A percentile compares a stretch with the other conserved stretches of the same genome.
These are phyloP conservation scores for Lipomyces chichibuensis DNA, from an alignment of 805 yeast species.

Conservation along the genomic window DNA sequence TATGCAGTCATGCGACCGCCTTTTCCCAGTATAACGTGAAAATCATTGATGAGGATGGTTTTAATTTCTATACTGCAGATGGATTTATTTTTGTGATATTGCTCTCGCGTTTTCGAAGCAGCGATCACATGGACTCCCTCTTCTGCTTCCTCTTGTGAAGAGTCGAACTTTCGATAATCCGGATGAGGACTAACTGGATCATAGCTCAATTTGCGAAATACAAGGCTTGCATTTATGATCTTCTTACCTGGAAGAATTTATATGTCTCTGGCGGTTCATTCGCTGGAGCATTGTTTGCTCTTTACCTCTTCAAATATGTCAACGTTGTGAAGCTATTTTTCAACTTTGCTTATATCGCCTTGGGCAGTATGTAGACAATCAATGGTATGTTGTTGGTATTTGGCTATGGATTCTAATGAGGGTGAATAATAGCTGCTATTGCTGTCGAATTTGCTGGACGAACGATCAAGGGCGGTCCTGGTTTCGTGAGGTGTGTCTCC, in stretches of 20 bases:
- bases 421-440: constrained; percentile 20
- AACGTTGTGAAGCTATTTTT: constrained; percentile 19
- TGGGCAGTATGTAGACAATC: constrained; percentile 26
- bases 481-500: constrained; percentile 20
- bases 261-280: constrained; percentile 21
- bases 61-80: not conserved
- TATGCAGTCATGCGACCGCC: not conserved
- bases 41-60: not conserved
- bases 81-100: not conserved
- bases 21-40: not conserved
- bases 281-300: constrained; percentile 5
- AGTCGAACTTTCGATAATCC: not conserved
- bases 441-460: constrained; percentile 33
- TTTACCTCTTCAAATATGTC: constrained; percentile 20
- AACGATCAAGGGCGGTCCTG: constrained; percentile 20
- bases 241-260: constrained; percentile 28
- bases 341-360: constrained; percentile 20
- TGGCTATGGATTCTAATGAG: not conserved
- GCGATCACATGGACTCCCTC: not conserved
- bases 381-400: not conserved
- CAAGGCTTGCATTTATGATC: constrained; percentile 16
- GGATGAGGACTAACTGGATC: not conserved
- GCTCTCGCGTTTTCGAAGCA: not conserved
- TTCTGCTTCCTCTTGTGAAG: not conserved
- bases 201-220: constrained; percentile 22